phyloP scores from a whole-genome alignment of 352 stramenopile genomes.

The Phytophthora chlamydospora region DNA sequence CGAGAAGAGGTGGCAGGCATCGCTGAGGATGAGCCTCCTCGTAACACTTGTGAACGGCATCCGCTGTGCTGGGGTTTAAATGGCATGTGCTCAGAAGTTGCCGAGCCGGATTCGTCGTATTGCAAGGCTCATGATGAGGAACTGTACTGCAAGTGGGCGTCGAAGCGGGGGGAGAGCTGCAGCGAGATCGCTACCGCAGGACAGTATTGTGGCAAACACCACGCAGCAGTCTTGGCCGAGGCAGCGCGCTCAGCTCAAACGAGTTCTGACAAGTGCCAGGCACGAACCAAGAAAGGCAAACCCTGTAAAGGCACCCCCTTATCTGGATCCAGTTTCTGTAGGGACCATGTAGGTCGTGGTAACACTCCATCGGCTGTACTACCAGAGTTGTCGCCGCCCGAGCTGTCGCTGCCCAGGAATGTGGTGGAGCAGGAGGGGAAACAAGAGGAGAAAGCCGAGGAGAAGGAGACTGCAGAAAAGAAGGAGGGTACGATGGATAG shows the following conservation, averaged over 20 bases:
- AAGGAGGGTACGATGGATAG: neutral
- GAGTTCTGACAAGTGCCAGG: constrained; percentile 29
- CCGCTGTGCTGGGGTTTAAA: constrained; percentile 53
- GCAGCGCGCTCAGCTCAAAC: neutral
- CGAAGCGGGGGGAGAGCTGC: constrained; percentile 37
- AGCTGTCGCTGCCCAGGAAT: constrained; percentile 1
- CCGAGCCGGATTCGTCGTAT: constrained; percentile 38
- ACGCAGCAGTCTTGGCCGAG: neutral
- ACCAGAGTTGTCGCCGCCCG: neutral
- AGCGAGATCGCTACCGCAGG: constrained; percentile 30
- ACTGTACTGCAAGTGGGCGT: constrained; percentile 43
- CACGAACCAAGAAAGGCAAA: constrained; percentile 53
- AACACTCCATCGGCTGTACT: neutral
- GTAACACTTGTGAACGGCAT: constrained; percentile 60
- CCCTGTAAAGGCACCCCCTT: constrained; percentile 40
- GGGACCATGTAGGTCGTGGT: constrained; percentile 34
- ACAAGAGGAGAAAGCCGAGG: neutral
- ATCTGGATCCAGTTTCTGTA: constrained; percentile 42
- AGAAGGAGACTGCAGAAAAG: neutral
- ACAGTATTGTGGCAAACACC: constrained; percentile 45
- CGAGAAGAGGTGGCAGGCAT: constrained; percentile 17
- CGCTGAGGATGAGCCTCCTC: constrained; percentile 49
- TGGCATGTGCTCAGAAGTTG: constrained; percentile 48
- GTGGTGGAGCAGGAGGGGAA: constrained; percentile 4
- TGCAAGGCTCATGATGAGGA: constrained; percentile 46